Evolutionary conservation across 345 rosid species (phyloP), one percentile per base, ranked within the genome.

Genomic region (Orychophragmus violaceus): DNA sequence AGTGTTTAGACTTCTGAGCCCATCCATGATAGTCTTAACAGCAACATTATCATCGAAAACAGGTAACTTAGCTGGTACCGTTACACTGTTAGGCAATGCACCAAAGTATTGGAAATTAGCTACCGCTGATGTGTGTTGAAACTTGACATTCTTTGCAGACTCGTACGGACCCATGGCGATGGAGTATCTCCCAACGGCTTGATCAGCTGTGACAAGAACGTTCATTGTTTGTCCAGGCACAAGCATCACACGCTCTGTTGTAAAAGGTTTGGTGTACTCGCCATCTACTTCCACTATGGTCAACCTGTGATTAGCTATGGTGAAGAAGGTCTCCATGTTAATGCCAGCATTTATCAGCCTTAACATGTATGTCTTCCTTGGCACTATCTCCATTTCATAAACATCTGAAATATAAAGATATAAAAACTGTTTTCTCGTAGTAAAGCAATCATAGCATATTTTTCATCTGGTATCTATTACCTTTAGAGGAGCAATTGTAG

Each of bases 211-310:
- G 72, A 88, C 85, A 3, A 91, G 89, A 55, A 91, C 86, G 60
- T 80, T 88, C 78, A 88, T 81, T 3, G 97, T 91, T 80, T 91
- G 97, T 27, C 96, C 97, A 1, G 96, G 96, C 55, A 85, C 96
- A 12, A 91, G 81, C 97, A 91, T 91, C 69, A 91, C 87, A 1
- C 71, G 81, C 61, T 80, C 83, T 2, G 90, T 85, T 37, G 78
- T 49, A 74, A 81, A 88, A 17, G 90, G 88, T 76, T 91, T 85
- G 8, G 90, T 85, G 87, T 88, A 91, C 59, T 82, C 89, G 8
- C 85, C 91, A 76, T 91, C 96, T 5, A 83, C 91, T 79, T 91
- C 97, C 29, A 91, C 91, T 11, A 91, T 76, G 27, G 84, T 86
- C 64, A 91, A 36, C 32, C 50, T 86, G 91, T 91, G 97, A 67